phyloP scores from a whole-genome alignment of 495 filamentous ascomycete species.

The Entonaema liquescens region DNA sequence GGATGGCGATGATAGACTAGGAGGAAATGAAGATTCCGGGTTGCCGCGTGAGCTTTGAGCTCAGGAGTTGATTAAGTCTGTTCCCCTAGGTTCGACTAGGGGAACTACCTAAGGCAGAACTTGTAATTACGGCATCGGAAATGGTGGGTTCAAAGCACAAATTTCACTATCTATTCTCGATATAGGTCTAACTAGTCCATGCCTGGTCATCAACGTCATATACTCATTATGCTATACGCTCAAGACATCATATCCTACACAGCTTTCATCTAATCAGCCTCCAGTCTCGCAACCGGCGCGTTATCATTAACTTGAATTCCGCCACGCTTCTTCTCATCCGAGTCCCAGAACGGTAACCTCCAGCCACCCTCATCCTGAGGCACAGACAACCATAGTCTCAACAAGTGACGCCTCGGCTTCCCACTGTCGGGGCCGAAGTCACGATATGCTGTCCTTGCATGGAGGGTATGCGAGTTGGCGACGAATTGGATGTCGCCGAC shows the following conservation, averaged over 20 bases:
- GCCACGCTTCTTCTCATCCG: conserved; percentile 81
- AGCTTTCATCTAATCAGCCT: conserved; percentile 37
- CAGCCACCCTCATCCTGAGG: conserved; percentile 86
- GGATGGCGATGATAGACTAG: neutral
- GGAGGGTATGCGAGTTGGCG: conserved; percentile 72
- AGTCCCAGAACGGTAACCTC: conserved; percentile 83
- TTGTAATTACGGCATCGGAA: neutral
- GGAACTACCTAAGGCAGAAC: neutral
- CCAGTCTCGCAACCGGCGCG: conserved; percentile 57
- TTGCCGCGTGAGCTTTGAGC: neutral
- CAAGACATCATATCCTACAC: conserved; percentile 2
- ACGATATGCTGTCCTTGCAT: conserved; percentile 72
- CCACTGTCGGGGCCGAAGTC: conserved; percentile 66
- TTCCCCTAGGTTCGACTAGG: neutral
- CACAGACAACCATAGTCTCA: conserved; percentile 83
- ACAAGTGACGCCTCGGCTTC: conserved; percentile 73
- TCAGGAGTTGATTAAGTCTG: neutral
- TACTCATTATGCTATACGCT: neutral
- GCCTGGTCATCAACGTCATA: neutral
- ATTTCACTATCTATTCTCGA: neutral
- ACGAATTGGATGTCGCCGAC: conserved; percentile 84
- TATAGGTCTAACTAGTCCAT: neutral
- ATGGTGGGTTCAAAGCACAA: neutral
- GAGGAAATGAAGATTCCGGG: neutral
- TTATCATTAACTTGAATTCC: conserved; percentile 88